phyloP scores from a whole-genome alignment of 805 yeast species.

The Candida pseudofarinosa region DNA sequence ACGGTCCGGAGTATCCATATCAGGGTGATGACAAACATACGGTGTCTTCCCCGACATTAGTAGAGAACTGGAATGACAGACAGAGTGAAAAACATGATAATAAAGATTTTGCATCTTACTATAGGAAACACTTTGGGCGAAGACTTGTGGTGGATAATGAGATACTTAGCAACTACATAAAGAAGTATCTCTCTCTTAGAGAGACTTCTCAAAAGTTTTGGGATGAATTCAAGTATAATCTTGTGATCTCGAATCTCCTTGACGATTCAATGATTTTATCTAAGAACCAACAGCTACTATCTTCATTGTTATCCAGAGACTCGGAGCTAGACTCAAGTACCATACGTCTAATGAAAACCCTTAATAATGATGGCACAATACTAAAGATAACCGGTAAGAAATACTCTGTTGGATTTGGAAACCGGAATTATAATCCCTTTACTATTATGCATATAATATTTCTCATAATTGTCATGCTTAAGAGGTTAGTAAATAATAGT shows the following conservation, averaged over 20 bases:
- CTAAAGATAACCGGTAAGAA: slow-evolving; percentile 8
- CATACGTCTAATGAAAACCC: slow-evolving; percentile 3
- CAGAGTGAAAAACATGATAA: background rate
- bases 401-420: slow-evolving; percentile 8
- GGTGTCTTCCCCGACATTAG: slow-evolving; percentile 4
- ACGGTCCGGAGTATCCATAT: background rate
- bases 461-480: slow-evolving; percentile 26
- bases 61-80: background rate
- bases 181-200: slow-evolving; percentile 23
- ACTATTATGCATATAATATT: slow-evolving; percentile 8
- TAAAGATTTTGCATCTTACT: slow-evolving; percentile 5
- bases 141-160: slow-evolving; percentile 14
- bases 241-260: slow-evolving; percentile 33
- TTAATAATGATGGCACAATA: slow-evolving; percentile 20
- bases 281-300: slow-evolving; percentile 31
- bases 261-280: slow-evolving; percentile 41
- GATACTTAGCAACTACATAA: slow-evolving; percentile 19
- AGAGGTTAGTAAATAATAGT: slow-evolving; percentile 11
- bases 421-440: background rate
- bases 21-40: slow-evolving; percentile 3
- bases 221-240: slow-evolving; percentile 40
- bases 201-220: slow-evolving; percentile 19
- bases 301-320: slow-evolving; percentile 14
- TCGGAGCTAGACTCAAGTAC: slow-evolving; percentile 10
- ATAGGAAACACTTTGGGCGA: slow-evolving; percentile 6